Conservation (phyloP, 345 rosid genomes). For the Zanthoxylum bungeanum region DNA sequence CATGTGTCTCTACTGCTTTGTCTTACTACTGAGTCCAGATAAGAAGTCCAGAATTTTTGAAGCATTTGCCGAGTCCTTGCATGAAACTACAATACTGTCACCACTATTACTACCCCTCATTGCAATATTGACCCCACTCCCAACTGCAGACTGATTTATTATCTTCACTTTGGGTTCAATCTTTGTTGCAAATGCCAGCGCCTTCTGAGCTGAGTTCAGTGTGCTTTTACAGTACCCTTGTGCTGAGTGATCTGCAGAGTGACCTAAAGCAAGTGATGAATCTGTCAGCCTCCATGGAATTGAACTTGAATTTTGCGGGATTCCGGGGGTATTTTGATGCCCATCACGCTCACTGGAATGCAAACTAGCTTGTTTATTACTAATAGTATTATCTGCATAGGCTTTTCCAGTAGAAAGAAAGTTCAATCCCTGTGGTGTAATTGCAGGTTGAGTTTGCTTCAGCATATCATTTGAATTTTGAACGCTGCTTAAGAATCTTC, state of each 20-base stretch:
- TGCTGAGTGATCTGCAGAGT: slow-evolving; percentile 25
- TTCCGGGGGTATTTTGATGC: slow-evolving; percentile 14
- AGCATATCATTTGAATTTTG: slow-evolving; percentile 9
- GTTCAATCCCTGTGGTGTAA: slow-evolving; percentile 3
- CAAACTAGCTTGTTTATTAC: slow-evolving; percentile 10
- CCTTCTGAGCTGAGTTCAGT: slow-evolving; percentile 42
- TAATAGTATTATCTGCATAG: slow-evolving; percentile 9
- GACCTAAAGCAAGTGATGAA: slow-evolving; percentile 24
- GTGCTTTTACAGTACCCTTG: slow-evolving; percentile 23
- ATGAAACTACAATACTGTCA: not conserved
- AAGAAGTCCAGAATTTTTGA: slow-evolving; percentile 57
- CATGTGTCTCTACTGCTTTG: slow-evolving; percentile 12
- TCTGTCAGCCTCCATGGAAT: slow-evolving; percentile 19
- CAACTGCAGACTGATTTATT: slow-evolving; percentile 29
- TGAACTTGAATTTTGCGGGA: slow-evolving; percentile 17
- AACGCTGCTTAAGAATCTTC: not conserved
- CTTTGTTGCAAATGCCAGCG: slow-evolving; percentile 58
- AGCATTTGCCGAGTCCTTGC: slow-evolving; percentile 24
- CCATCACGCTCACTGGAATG: slow-evolving; percentile 18
- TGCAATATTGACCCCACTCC: no score
- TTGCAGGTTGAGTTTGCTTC: slow-evolving; percentile 21
- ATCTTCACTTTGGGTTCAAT: slow-evolving; percentile 44
- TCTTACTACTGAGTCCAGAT: slow-evolving; percentile 32
- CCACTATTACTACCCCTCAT: slow-evolving; percentile 14
- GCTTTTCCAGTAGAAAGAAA: slow-evolving; percentile 8